Evolutionary conservation across 257 asterid species (phyloP), one percentile per base, ranked within the genome.

Genomic region (Pogostemon cablin): DNA sequence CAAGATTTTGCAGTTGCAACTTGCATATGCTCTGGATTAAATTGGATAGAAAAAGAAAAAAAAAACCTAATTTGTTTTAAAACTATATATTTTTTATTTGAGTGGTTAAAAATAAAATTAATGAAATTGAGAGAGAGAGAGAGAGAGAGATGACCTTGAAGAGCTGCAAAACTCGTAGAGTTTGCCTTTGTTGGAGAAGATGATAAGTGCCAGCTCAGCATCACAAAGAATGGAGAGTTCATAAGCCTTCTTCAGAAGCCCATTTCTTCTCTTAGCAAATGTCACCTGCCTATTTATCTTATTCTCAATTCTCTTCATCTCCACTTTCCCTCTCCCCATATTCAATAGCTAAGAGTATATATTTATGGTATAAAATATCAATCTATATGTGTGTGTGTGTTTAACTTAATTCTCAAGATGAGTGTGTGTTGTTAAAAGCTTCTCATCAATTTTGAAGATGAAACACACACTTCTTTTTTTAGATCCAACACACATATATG

Each of bases 281-380:
- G 93, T 87, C 35, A 83, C 93, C 74, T 85, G 87, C 53, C 88
- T 83, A 71, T 83, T 87, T 72, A 85, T 83, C 82, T 87, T 87
- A 68, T 83, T 87, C 75, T 87, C 90, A 40, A 85, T 85, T 50
- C 90, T 85, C 87, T 80, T 85, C 79, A 87, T 47, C 72, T 83
- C 90, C 69, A 87, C 93, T 56, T 79, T 87, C 69, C 93, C 90
- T 78, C 90, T 83, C 38, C 90, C 93, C 93, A 87, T 87, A 25
- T 1, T 0, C 32, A 25, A 25, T 25, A 25, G 32, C 32, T 25
- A 25, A 25, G 32, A 0, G 1, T 20, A 9, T 54, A 7, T 62
- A 3, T 62, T 7, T 69, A 20, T 75, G 32, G 32, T 25, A 25
- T 25, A 25, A 25, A 25, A 1, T 25, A 0, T 25, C 32, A 25